phyloP scores from a whole-genome alignment of 2,329 filamentous ascomycete species.

The Elsinoe australis region DNA sequence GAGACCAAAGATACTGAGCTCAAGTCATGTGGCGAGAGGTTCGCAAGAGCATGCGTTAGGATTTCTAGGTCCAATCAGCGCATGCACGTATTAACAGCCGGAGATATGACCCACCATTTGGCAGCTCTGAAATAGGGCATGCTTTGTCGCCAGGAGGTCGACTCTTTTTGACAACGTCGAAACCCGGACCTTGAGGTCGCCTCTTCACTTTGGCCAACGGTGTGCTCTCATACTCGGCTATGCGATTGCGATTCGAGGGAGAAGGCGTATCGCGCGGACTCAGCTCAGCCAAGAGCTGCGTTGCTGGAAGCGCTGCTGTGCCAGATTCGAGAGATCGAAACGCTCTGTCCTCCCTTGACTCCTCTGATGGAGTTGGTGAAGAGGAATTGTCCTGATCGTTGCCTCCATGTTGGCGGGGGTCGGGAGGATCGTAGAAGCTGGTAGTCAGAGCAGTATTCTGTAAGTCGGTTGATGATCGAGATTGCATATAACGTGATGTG shows the following conservation, averaged over 20 bases:
- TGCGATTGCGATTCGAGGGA: constrained; percentile 41
- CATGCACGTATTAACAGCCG: constrained; percentile 18
- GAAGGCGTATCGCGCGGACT: constrained; percentile 24
- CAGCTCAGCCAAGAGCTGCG: constrained; percentile 1
- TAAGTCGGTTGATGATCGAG: neutral
- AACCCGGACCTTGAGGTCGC: constrained; percentile 39
- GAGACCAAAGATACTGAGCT: constrained; percentile 78
- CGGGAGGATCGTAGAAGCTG: neutral
- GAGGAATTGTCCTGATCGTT: neutral
- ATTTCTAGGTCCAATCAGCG: constrained; percentile 56
- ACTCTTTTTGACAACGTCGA: constrained; percentile 46
- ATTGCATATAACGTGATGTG: constrained; percentile 14
- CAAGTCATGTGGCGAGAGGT: constrained; percentile 78
- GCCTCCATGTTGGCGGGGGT: constrained; percentile 8
- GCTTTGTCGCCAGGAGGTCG: constrained; percentile 39
- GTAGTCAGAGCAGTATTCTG: neutral
- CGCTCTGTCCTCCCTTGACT: neutral
- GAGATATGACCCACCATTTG: constrained; percentile 60
- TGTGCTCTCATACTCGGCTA: constrained; percentile 50
- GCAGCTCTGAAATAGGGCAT: constrained; percentile 53
- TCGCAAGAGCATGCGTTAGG: constrained; percentile 81
- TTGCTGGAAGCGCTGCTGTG: neutral
- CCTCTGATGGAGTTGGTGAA: neutral
- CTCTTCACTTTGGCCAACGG: constrained; percentile 33
- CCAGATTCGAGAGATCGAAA: neutral